Conservation (phyloP, 2,329 filamentous ascomycete genomes). For the Trichoderma sp. region DNA sequence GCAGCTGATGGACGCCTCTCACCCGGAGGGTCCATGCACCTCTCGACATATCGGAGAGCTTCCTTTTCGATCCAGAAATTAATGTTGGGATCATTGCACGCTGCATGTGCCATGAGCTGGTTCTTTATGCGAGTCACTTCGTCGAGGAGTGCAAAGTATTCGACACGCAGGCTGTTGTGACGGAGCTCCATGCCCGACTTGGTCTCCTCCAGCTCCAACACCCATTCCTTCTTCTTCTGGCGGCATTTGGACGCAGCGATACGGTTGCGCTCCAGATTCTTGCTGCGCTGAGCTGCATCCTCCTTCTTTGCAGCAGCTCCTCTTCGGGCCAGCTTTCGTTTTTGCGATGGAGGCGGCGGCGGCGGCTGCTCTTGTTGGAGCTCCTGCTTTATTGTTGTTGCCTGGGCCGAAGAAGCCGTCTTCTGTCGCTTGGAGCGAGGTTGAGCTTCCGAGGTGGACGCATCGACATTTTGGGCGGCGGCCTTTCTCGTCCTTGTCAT, state of each 20-base stretch:
- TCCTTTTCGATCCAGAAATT: slow-evolving; percentile 53
- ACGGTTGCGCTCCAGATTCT: slow-evolving; percentile 67
- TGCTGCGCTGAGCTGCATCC: slow-evolving; percentile 40
- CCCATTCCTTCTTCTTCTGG: slow-evolving; percentile 60
- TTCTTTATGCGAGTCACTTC: slow-evolving; percentile 50
- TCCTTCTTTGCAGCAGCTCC: not conserved
- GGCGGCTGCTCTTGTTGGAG: not conserved
- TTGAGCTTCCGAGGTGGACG: not conserved
- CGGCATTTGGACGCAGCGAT: slow-evolving; percentile 72
- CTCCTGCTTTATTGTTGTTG: slow-evolving; percentile 1
- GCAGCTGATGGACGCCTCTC: slow-evolving; percentile 8
- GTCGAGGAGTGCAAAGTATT: slow-evolving; percentile 41
- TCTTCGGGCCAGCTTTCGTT: not conserved
- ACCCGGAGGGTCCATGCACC: slow-evolving; percentile 15
- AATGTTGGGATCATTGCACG: slow-evolving; percentile 53
- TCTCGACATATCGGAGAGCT: slow-evolving; percentile 47
- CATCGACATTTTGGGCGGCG: not conserved
- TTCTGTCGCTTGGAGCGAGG: slow-evolving; percentile 14
- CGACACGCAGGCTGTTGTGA: slow-evolving; percentile 42
- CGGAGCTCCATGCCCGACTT: slow-evolving; percentile 44
- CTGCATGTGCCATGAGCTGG: slow-evolving; percentile 50
- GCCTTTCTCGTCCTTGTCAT: slow-evolving; percentile 4
- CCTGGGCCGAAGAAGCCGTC: not conserved
- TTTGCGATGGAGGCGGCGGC: not conserved
- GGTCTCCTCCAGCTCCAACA: slow-evolving; percentile 47